Percentiles rank a stretch among this genome's conserved stretches.
Conservation (phyloP, 179 eudicot genomes). For the Nepenthes alata region DNA sequence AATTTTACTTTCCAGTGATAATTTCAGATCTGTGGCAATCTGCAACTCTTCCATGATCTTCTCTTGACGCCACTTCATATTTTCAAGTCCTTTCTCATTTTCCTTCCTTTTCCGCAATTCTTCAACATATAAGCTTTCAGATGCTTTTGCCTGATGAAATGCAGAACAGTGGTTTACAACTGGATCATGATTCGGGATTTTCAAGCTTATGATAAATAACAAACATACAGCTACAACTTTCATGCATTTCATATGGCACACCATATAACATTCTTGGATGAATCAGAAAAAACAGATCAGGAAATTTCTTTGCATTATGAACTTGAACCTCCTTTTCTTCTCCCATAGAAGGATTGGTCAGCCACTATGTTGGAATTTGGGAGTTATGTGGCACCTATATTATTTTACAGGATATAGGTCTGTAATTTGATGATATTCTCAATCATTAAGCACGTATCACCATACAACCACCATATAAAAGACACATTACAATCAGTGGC, state of each 20-base stretch:
- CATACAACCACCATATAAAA: too few relatives aligned
- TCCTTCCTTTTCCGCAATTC: conserved; percentile 35
- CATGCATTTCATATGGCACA: too few relatives aligned
- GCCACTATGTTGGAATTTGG: too few relatives aligned
- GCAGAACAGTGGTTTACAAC: background rate
- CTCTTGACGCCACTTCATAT: conserved; percentile 26
- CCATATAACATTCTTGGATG: too few relatives aligned
- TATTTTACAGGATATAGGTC: too few relatives aligned
- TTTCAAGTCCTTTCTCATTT: conserved; percentile 39
- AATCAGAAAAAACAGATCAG: background rate
- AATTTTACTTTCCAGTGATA: conserved; percentile 35
- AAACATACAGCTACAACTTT: too few relatives aligned
- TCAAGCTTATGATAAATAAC: too few relatives aligned
- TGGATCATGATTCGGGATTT: background rate
- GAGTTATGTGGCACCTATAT: too few relatives aligned
- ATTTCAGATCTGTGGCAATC: conserved; percentile 35
- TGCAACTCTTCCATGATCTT: conserved; percentile 35
- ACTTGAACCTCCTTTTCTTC: background rate
- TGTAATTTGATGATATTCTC: too few relatives aligned
- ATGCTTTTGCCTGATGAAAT: conserved; percentile 37
- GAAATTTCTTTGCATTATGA: background rate
- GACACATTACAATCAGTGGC: background rate
- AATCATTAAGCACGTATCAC: too few relatives aligned
- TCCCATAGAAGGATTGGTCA: too few relatives aligned
- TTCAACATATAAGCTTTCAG: conserved; percentile 32